Evolutionary conservation across 768 basidiomycete species (phyloP), one percentile per base, ranked within the genome.

Genomic region (Lyophyllum shimeji): DNA sequence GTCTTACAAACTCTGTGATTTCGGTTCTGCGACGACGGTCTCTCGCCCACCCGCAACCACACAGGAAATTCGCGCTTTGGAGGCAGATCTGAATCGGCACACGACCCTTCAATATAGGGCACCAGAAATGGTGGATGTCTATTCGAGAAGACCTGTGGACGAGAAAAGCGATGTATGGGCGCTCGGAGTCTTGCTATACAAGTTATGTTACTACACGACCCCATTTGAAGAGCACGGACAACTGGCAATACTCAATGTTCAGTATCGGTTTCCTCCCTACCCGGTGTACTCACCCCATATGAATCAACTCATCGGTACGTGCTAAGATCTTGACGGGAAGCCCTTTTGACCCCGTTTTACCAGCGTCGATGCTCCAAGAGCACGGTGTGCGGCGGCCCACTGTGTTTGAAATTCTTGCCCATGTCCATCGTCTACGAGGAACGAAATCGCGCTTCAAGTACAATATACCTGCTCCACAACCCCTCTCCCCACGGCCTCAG

Each of bases 141-240:
- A 90, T 70, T 80, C 88, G 23, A 81, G 92, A 58, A 80, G 90
- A 55, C 88, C 90, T 1, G 82, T 95, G 31, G 93, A 95, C 67
- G 93, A 95, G 70, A 96, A 95, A 75, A 91, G 89, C 70, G 96
- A 99, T 65, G 89, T 99, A 0, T 99, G 97, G 97, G 97, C 97
- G 0, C 80, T 99, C 21, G 97, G 96, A 21, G 95, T 98, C 15
- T 76, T 99, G 57, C 80, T 99, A 13, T 99, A 98, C 78, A 99
- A 98, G 76, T 83, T 99, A 13, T 98, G 97, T 71, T 99, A 98
- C 74, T 99, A 99, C 71, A 99, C 95, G 0, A 99, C 97, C 0
- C 97, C 97, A 0, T 99, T 99, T 65, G 97, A 99, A 71, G 96
- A 98, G 66, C 95, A 98, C 63, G 96, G 96, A 0, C 91, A 93